These are phyloP conservation scores for Fistulifera pelliculosa DNA, from an alignment of 108 stramenopile species.

Conservation along the genomic window DNA sequence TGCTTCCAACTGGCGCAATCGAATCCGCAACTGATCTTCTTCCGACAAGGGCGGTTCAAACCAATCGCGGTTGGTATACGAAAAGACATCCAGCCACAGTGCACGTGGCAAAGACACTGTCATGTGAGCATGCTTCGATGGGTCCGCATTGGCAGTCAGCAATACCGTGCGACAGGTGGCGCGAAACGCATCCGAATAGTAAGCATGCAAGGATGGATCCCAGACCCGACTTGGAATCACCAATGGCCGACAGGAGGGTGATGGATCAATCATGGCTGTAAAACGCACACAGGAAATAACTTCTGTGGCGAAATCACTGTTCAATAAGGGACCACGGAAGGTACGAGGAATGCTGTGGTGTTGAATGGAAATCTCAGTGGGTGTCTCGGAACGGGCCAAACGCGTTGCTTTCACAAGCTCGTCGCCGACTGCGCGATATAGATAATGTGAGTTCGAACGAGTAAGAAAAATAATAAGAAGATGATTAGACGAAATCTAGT, in stretches of 20 bases:
- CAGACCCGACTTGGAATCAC: conserved; percentile 66
- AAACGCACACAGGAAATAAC: conserved; percentile 71
- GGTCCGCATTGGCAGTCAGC: conserved; percentile 57
- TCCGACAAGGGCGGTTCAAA: conserved; percentile 59
- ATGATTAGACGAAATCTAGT: too few species aligned
- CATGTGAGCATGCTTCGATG: conserved; percentile 28
- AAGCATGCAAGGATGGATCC: conserved; percentile 44
- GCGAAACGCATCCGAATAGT: conserved; percentile 56
- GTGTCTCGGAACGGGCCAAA: conserved; percentile 8
- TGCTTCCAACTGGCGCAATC: conserved; percentile 59
- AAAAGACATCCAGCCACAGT: conserved; percentile 75
- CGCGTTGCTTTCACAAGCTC: conserved; percentile 74
- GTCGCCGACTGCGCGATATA: conserved; percentile 44
- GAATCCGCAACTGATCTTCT: conserved; percentile 42
- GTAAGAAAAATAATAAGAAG: too few species aligned
- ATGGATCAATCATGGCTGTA: conserved; percentile 37
- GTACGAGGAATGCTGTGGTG: conserved; percentile 2
- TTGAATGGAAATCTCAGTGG: neutral
- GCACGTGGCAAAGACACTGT: conserved; percentile 42
- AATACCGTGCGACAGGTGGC: conserved; percentile 44
- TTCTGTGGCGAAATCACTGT: conserved; percentile 43
- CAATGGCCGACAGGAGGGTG: conserved; percentile 15
- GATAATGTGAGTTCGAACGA: too few species aligned
- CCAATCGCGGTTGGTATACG: conserved; percentile 75
- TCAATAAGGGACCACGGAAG: neutral